Evolutionary conservation across 805 yeast species (phyloP).

Genomic region (Sungouiella thailandica): DNA sequence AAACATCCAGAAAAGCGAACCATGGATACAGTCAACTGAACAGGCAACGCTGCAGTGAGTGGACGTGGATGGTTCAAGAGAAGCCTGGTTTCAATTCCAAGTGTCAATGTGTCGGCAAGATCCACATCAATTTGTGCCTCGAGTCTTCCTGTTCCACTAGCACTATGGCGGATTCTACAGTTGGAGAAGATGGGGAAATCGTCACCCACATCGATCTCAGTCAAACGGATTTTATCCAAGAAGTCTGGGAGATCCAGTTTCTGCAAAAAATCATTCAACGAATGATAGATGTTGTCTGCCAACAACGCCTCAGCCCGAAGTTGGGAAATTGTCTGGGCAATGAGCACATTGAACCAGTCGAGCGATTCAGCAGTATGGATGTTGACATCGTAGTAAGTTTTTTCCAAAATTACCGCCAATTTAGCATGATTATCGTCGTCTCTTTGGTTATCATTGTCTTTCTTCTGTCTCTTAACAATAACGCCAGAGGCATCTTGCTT

Average conservation of each 20-base stretch:
- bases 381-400: constrained; percentile 86
- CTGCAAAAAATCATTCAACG: constrained; percentile 62
- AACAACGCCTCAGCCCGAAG: constrained; percentile 83
- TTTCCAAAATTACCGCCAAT: constrained; percentile 61
- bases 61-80: constrained; percentile 80
- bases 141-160: constrained; percentile 46
- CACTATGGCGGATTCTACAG: constrained; percentile 69
- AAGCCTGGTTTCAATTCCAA: constrained; percentile 78
- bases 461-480: constrained; percentile 29
- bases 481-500: constrained; percentile 28
- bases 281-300: constrained; percentile 79
- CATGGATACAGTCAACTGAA: constrained; percentile 77
- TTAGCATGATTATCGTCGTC: constrained; percentile 13
- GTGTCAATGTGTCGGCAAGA: constrained; percentile 76
- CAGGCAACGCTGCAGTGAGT: constrained; percentile 81
- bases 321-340: constrained; percentile 87
- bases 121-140: constrained; percentile 93
- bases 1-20: constrained; percentile 89
- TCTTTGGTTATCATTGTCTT: constrained; percentile 10
- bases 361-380: constrained; percentile 85
- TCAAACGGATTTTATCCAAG: constrained; percentile 69
- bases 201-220: constrained; percentile 89
- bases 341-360: constrained; percentile 94
- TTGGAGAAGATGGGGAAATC: constrained; percentile 94
- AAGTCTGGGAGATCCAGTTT: constrained; percentile 71